Base-by-base conservation (phyloP, 1,284 basidiomycete species). In the Phaffia rhodozyma region DNA sequence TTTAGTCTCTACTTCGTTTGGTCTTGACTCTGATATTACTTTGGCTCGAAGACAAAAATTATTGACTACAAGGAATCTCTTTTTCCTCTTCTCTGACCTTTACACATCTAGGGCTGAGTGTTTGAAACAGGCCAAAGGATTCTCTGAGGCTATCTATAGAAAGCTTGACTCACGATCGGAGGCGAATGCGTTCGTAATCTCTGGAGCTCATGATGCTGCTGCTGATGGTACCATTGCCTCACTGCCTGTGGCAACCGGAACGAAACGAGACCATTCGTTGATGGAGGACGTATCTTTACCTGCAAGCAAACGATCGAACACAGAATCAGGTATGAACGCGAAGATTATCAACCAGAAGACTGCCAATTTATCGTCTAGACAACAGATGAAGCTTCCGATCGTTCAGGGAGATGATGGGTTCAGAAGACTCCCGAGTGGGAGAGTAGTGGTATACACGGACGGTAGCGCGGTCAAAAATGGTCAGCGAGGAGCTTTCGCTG, bases 381-480 rank as follows among this genome's bases (percentile, higher is more conserved):
- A 13, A 30, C 18, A 16, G 61, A 59, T 51, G 29, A 52, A 49
- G 21, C 74, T 74, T 20, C 75, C 60, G 34, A 70, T 74, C 58
- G 63, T 68, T 1, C 64, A 68, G 11, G 60, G 62, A 25, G 68
- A 71, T n/a, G 55, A 52, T 30, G 55, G 61, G 4, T 52, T 53
- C 32, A 43, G 48, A 25, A 48, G 49, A n/a, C 52, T 56, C 9
- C 16, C 9, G 1, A 43, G 51, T 18, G 61, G 61, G 0, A 47
- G 61, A 27, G 64, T 77, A 11, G 70, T 76, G 20, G 75, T 73
- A 3, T 75, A 75, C 63, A 74, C 73, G 3, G 76, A 77, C 67
- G 76, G 76, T 20, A 73, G 71, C 18, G 66, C 71, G 6, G 49
- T 71, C 25, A 70, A 71, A 0, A 77, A 77, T 66, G 76, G 76